Conservation (phyloP, 345 rosid genomes). For the Erucastrum elatum region DNA sequence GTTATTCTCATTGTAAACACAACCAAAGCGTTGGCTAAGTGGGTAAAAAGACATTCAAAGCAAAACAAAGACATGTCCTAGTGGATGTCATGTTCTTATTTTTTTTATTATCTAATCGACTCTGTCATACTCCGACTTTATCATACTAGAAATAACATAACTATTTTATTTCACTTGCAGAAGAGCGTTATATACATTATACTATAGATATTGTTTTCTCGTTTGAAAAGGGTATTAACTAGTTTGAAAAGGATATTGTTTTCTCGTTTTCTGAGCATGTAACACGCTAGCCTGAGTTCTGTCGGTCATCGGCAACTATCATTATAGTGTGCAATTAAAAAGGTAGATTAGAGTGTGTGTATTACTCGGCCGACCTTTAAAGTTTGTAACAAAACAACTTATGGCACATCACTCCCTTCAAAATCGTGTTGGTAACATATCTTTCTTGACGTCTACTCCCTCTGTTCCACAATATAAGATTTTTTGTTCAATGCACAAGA, state of each 20-base stretch:
- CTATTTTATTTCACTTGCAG: not conserved
- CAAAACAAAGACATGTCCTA: not conserved
- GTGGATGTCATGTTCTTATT: slow-evolving; percentile 36
- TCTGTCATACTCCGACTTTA: slow-evolving; percentile 8
- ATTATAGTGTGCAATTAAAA: not conserved
- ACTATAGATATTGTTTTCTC: not conserved
- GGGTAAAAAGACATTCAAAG: too few relatives aligned
- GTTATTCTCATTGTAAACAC: not conserved
- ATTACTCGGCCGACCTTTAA: not conserved
- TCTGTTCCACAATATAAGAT: too few relatives aligned
- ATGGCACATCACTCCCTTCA: too few relatives aligned
- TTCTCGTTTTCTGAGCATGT: slow-evolving; percentile 17
- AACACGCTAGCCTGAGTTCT: slow-evolving; percentile 12
- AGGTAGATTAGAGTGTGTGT: not conserved
- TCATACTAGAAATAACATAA: slow-evolving; percentile 28
- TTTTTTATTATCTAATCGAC: not conserved
- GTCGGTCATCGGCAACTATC: slow-evolving; percentile 1
- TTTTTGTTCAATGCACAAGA: too few relatives aligned
- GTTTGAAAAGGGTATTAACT: too few relatives aligned
- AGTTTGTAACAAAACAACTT: too few relatives aligned
- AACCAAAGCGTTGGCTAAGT: too few relatives aligned
- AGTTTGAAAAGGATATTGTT: not conserved
- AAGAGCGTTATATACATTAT: too few relatives aligned
- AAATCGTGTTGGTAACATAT: too few relatives aligned
- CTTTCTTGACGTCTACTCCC: too few relatives aligned